Evolutionary conservation across 768 basidiomycete species (phyloP).

Genomic region (Boletus fagicola): DNA sequence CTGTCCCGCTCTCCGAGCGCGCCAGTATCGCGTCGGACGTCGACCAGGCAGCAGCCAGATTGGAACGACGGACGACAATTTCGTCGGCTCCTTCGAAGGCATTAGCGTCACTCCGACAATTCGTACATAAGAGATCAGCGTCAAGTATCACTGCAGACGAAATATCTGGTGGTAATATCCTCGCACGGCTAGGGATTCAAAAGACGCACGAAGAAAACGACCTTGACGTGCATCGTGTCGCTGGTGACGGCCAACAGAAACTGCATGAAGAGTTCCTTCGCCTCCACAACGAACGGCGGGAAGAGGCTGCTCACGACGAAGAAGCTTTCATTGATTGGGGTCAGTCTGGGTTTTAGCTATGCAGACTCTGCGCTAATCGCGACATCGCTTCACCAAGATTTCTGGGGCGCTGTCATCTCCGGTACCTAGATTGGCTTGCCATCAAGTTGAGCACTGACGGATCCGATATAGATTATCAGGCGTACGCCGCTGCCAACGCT

Average conservation of each 20-base stretch:
- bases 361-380: constrained; percentile 4
- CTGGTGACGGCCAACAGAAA: constrained; percentile 64
- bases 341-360: constrained; percentile 32
- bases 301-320: constrained; percentile 36
- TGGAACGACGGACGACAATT: constrained; percentile 33
- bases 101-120: constrained; percentile 23
- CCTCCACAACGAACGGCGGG: constrained; percentile 55
- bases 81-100: constrained; percentile 24
- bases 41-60: constrained; percentile 17
- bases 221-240: constrained; percentile 41
- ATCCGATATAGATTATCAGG: constrained; percentile 69
- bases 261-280: constrained; percentile 76
- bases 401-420: constrained; percentile 94
- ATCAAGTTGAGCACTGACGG: constrained; percentile 6
- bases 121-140: constrained; percentile 58
- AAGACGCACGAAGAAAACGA: constrained; percentile 41
- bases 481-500: constrained; percentile 75
- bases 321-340: constrained; percentile 73
- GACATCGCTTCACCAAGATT: constrained; percentile 48
- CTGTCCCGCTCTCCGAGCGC: constrained; percentile 42
- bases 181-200: constrained; percentile 52
- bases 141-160: constrained; percentile 53
- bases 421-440: constrained; percentile 42
- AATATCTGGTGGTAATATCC: constrained; percentile 45
- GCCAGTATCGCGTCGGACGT: constrained; percentile 35